phyloP scores from a whole-genome alignment of 2,329 filamentous ascomycete genomes.

The Xenosphaeropsis pyriputrescens region DNA sequence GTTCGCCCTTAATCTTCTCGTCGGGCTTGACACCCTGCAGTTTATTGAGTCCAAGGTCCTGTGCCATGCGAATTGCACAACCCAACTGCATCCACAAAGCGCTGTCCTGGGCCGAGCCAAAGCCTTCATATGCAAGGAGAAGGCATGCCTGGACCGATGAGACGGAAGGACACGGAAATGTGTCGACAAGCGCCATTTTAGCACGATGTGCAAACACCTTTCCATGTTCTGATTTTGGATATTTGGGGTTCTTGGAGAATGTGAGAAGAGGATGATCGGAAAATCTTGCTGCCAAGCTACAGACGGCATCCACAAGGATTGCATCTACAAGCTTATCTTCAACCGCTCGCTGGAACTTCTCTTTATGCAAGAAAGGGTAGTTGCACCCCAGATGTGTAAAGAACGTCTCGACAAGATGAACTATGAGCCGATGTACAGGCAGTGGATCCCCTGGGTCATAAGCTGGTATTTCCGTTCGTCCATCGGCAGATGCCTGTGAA shows the following conservation, averaged over 20 bases:
- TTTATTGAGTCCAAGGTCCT: constrained; percentile 71
- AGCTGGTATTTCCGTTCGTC: constrained; percentile 38
- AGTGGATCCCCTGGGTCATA: constrained; percentile 61
- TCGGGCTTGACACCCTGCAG: constrained; percentile 56
- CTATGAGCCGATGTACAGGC: constrained; percentile 62
- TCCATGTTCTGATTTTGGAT: constrained; percentile 52
- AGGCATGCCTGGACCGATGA: constrained; percentile 74
- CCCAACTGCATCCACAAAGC: constrained; percentile 90
- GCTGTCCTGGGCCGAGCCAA: constrained; percentile 78
- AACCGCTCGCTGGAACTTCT: constrained; percentile 60
- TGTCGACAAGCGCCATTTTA: constrained; percentile 70
- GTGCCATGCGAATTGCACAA: constrained; percentile 70
- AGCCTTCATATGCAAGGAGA: constrained; percentile 77
- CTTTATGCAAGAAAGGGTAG: constrained; percentile 66
- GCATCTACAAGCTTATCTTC: constrained; percentile 70
- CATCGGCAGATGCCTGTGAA: constrained; percentile 10
- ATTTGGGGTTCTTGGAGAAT: constrained; percentile 31
- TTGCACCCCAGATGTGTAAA: constrained; percentile 74
- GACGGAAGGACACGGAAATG: constrained; percentile 69
- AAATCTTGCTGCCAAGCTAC: constrained; percentile 69
- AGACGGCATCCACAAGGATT: constrained; percentile 77
- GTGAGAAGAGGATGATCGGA: constrained; percentile 44
- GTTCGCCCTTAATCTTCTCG: constrained; percentile 18
- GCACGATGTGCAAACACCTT: constrained; percentile 68
- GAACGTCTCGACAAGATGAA: constrained; percentile 65